phyloP scores from a whole-genome alignment of 495 filamentous ascomycete species.

The Sabuloglossum arenarium region DNA sequence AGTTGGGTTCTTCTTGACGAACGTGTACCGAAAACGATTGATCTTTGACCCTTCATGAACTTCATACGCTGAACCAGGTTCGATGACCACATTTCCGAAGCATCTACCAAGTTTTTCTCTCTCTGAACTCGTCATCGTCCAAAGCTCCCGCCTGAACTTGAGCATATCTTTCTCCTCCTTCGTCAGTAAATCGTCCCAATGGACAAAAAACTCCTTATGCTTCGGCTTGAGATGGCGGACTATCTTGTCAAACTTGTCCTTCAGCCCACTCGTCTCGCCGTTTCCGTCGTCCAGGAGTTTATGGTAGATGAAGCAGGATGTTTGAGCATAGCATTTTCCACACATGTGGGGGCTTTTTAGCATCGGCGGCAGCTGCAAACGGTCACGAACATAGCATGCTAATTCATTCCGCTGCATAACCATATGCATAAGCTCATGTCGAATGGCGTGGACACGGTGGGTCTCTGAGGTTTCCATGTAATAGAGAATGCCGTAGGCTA shows the following conservation, averaged over 20 bases:
- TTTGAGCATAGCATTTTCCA: slow-evolving; percentile 67
- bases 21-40: slow-evolving; percentile 71
- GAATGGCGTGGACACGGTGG: slow-evolving; percentile 59
- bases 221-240: slow-evolving; percentile 49
- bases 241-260: slow-evolving; percentile 51
- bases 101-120: slow-evolving; percentile 71
- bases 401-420: slow-evolving; percentile 87
- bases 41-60: slow-evolving; percentile 52
- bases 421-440: slow-evolving; percentile 81
- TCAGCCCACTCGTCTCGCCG: slow-evolving; percentile 49
- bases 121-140: slow-evolving; percentile 83
- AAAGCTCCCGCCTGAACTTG: slow-evolving; percentile 69
- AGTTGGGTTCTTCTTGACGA: slow-evolving; percentile 40
- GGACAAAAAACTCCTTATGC: slow-evolving; percentile 69
- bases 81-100: slow-evolving; percentile 53
- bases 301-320: slow-evolving; percentile 82
- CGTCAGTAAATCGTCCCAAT: slow-evolving; percentile 83
- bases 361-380: slow-evolving; percentile 67
- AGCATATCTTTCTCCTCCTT: slow-evolving; percentile 82
- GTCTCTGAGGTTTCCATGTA: slow-evolving; percentile 83
- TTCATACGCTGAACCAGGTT: slow-evolving; percentile 51
- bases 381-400: slow-evolving; percentile 62
- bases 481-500: slow-evolving; percentile 76
- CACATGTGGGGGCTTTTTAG: slow-evolving; percentile 57
- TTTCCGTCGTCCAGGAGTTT: slow-evolving; percentile 72